These are phyloP conservation scores for Cymbopogon citratus DNA, from an alignment of 176 grass and related monocot genomes.

Conservation along the genomic window DNA sequence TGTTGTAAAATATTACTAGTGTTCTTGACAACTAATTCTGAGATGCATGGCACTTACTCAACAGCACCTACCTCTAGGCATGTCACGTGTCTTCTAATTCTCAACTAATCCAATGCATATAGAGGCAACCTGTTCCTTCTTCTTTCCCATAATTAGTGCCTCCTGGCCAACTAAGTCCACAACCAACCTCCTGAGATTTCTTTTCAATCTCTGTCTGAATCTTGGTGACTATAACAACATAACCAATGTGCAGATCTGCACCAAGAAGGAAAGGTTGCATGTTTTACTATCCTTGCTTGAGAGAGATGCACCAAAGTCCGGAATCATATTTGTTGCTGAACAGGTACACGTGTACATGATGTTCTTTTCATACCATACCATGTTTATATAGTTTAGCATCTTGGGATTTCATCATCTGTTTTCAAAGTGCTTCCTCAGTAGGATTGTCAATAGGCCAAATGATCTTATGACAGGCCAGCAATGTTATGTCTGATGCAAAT, in stretches of 20 bases:
- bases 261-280: slow-evolving; percentile 63
- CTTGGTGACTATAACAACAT: neutral
- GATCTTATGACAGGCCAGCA: neutral
- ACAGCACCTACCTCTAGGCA: too few species aligned
- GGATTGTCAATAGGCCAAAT: neutral
- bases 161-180: neutral
- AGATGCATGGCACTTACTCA: too few species aligned
- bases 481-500: neutral
- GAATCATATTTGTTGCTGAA: slow-evolving; percentile 85
- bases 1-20: too few species aligned
- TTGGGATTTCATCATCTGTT: neutral
- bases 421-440: neutral
- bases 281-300: slow-evolving; percentile 72
- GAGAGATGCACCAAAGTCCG: slow-evolving; percentile 67
- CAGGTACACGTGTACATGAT: slow-evolving; percentile 50
- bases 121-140: too few species aligned
- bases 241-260: slow-evolving; percentile 62
- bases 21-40: too few species aligned
- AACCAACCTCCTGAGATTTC: neutral
- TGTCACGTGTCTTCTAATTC: too few species aligned
- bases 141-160: neutral
- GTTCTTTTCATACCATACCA: neutral
- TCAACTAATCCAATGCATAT: too few species aligned
- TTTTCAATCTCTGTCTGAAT: neutral
- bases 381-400: neutral